Base-by-base conservation (phyloP, 1,284 basidiomycete genomes). In the Ustilago lituana region DNA sequence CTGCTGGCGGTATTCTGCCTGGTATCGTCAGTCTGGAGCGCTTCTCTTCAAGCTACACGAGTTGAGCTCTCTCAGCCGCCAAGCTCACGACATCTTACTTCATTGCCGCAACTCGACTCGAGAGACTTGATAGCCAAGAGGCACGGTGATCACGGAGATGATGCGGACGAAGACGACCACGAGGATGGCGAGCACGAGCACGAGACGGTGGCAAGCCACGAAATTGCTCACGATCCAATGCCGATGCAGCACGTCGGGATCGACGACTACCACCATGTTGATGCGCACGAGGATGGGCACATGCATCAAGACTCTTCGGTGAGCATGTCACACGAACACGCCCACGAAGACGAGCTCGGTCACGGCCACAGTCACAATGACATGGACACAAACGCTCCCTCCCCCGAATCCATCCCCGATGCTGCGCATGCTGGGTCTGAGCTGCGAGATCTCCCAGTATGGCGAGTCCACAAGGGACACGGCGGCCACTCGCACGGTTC, bases 401-500 rank as follows among this genome's bases (percentile, higher is more conserved):
- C 57, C 7, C 63, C 63, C 1, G 27, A 41, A 4, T 53, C 53
- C 6, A 33, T 60, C 27, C 56, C 56, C 1, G 49, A 52, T 10
- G 49, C 57, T 10, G 24, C 53, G 2, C 17, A 48, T 4, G 56
- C 61, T 15, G 51, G 53, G 19, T 14, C 43, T 20, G 48, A 55
- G n/a, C 44, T 61, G 32, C 45, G 52, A 24, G 23, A 33, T 5
- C 50, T 64, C 23, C 56, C 61, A 20, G 41, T 64, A 9, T 64
- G 61, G 56, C 48, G 57, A 29, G 17, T 37, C 17, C 56, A 70
- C 26, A 38, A 37, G n/a, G 51, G 66, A 11, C 60, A 67, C 39
- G 50, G n/a, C n/a, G n/a, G 64, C 19, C 72, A 76, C 44, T 54
- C 54, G 17, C 74, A 76, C 22, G 67, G 57, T 15, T 64, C 59